These are phyloP conservation scores for Stylonectria norvegica DNA, from an alignment of 2,329 filamentous ascomycete species.

Conservation along the genomic window DNA sequence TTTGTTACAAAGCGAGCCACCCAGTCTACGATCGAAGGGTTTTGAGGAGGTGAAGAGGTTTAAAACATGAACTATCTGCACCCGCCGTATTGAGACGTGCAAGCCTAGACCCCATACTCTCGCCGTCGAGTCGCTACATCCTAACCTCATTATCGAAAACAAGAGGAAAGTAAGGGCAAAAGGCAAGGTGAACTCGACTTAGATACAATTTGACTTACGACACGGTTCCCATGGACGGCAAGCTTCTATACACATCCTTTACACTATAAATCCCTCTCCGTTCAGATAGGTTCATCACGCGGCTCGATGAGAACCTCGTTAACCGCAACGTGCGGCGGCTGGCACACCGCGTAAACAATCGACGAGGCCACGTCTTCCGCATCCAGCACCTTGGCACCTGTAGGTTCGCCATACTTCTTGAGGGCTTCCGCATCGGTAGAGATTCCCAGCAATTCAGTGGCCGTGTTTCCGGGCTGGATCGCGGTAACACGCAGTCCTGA, in stretches of 20 bases:
- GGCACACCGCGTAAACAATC: slow-evolving; percentile 70
- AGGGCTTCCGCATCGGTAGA: slow-evolving; percentile 73
- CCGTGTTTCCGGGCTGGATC: slow-evolving; percentile 74
- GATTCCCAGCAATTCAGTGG: slow-evolving; percentile 70
- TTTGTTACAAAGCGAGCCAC: too few species aligned
- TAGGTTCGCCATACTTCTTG: slow-evolving; percentile 73
- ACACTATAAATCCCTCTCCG: neutral
- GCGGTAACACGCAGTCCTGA: slow-evolving; percentile 69
- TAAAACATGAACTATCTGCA: too few species aligned
- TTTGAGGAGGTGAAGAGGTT: too few species aligned
- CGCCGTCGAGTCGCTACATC: slow-evolving; percentile 22
- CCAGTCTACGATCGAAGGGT: too few species aligned
- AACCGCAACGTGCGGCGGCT: slow-evolving; percentile 72
- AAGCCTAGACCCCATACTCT: slow-evolving; percentile 11
- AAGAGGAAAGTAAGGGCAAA: slow-evolving; percentile 7
- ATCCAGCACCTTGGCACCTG: slow-evolving; percentile 71
- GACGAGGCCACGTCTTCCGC: slow-evolving; percentile 68
- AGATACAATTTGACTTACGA: too few species aligned
- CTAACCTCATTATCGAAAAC: slow-evolving; percentile 18
- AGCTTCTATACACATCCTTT: neutral
- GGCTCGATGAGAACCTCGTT: slow-evolving; percentile 81
- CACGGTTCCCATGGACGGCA: neutral
- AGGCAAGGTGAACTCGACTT: too few species aligned
- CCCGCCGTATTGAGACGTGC: slow-evolving; percentile 21
- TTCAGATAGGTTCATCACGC: slow-evolving; percentile 67